Percentiles rank a stretch among this genome's conserved stretches.
Conservation (phyloP, 192 early-diverging fungal genomes). For the Coemansia sp. region DNA sequence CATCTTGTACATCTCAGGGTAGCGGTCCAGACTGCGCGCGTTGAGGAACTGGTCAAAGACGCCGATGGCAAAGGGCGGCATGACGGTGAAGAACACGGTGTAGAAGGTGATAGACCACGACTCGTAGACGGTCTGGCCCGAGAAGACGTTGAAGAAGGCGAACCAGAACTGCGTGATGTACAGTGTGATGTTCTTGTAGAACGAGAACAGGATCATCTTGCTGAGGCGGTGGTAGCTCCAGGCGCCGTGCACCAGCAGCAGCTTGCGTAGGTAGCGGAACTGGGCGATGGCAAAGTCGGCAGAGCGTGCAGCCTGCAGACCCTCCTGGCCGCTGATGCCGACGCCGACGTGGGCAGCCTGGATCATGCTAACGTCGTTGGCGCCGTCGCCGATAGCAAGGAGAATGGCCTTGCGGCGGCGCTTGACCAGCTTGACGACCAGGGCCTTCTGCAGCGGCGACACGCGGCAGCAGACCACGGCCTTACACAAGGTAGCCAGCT, state of each 20-base stretch:
- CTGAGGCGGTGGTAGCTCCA: constrained; percentile 96
- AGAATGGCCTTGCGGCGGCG: constrained; percentile 84
- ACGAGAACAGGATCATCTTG: constrained; percentile 96
- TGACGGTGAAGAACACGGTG: constrained; percentile 92
- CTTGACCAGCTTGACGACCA: constrained; percentile 98
- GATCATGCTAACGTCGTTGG: constrained; percentile 99
- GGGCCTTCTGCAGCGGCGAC: constrained; percentile 95
- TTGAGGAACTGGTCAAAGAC: constrained; percentile 97
- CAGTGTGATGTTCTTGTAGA: constrained; percentile 99
- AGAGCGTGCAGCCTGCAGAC: constrained; percentile 93
- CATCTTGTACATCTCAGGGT: constrained; percentile 96
- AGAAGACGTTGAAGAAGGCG: constrained; percentile 92
- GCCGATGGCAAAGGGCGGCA: constrained; percentile 93
- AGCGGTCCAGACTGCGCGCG: constrained; percentile 91
- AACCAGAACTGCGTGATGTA: constrained; percentile 99
- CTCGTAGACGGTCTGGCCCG: constrained; percentile 96
- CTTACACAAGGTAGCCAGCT: constrained; percentile 89
- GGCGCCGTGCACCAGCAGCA: constrained; percentile 93
- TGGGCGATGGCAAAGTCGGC: constrained; percentile 99
- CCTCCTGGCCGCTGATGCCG: constrained; percentile 95
- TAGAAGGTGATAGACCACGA: constrained; percentile 96
- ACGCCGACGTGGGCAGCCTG: constrained; percentile 98
- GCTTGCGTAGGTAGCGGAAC: constrained; percentile 91
- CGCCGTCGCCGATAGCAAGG: constrained; percentile 97
- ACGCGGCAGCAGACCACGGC: constrained; percentile 98